Evolutionary conservation across 768 basidiomycete genomes (phyloP), one percentile per base, ranked within the genome.

Genomic region (Agaricus blazei): DNA sequence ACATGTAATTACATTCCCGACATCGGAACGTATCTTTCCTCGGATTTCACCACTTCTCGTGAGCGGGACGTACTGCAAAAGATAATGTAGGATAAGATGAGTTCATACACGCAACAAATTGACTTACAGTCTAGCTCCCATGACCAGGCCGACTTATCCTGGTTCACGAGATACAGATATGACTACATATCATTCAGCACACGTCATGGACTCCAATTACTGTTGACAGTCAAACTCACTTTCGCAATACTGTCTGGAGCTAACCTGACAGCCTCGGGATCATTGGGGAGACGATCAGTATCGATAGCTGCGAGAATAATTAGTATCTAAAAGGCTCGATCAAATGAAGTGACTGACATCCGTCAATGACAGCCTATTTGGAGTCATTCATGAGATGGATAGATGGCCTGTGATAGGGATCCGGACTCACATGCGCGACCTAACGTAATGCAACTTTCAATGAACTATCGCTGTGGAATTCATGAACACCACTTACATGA

Each of bases 81-180:
- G 11, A 9, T 42, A 24, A 23, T 14, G 14, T 24, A 38, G n/a
- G 36, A 41, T 7, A 59, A 37, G 14, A 37, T 34, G 19, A 1
- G 19, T 15, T 23, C 52, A 26, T 24, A 14, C 3, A 34, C 7
- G 29, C 42, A 11, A 43, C 43, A 24, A 19, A 48, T 26, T 3
- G 2, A 70, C 87, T 72, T 63, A 89, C 88, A 72, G 59, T 90
- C 88, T 28, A 91, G 74, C 64, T 90, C 88, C 87, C 87, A 91
- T 8, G 86, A 84, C 85, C 80, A 87, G 5, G 85, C 79, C 40
- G 85, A 85, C 28, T 80, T 76, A 51, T 87, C 85, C 68, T 90
- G 89, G 49, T 82, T 78, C 6, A 73, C 78, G 19, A 91, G 80
- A 63, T 79, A 80, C 34, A 87, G 68, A 62, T 89, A 88, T 1